Conservation (phyloP, 768 basidiomycete genomes). For the Boletus rufocinnamomeus region DNA sequence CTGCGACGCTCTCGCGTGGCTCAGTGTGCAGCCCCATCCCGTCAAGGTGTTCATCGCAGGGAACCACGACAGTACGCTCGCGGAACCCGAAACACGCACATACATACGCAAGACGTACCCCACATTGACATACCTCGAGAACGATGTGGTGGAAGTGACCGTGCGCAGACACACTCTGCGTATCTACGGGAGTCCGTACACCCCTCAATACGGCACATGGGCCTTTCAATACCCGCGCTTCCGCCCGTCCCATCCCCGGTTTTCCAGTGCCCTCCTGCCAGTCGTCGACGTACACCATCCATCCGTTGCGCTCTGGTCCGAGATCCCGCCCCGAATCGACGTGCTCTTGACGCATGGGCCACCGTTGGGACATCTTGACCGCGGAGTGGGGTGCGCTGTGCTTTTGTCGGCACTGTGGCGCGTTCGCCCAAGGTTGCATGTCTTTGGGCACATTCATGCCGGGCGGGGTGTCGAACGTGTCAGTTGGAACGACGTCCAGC, state of each 20-base stretch:
- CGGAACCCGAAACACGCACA: conserved; percentile 15
- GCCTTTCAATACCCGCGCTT: conserved; percentile 16
- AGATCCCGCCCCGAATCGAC: conserved; percentile 36
- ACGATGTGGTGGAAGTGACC: conserved; percentile 30
- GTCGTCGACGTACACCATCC: conserved; percentile 1
- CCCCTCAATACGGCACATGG: conserved; percentile 36
- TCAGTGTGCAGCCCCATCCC: conserved; percentile 36
- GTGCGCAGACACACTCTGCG: conserved; percentile 34
- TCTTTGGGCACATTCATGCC: conserved; percentile 47
- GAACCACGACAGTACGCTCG: conserved; percentile 42
- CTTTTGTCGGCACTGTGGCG: conserved; percentile 38
- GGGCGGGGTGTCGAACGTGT: conserved; percentile 37
- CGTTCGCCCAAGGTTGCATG: conserved; percentile 38
- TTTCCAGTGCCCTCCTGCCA: background rate
- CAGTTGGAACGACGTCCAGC: conserved; percentile 36
- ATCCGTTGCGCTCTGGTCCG: conserved; percentile 26
- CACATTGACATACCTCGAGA: conserved; percentile 40
- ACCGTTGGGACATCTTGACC: conserved; percentile 38
- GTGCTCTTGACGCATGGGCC: conserved; percentile 49
- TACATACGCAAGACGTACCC: conserved; percentile 26
- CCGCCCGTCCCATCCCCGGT: background rate
- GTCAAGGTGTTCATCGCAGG: conserved; percentile 47
- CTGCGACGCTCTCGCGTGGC: conserved; percentile 33
- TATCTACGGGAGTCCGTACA: conserved; percentile 43
- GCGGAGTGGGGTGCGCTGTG: conserved; percentile 33